Evolutionary conservation across 768 basidiomycete species (phyloP), one percentile per base, ranked within the genome.

Genomic region (Suillus subalutaceus): DNA sequence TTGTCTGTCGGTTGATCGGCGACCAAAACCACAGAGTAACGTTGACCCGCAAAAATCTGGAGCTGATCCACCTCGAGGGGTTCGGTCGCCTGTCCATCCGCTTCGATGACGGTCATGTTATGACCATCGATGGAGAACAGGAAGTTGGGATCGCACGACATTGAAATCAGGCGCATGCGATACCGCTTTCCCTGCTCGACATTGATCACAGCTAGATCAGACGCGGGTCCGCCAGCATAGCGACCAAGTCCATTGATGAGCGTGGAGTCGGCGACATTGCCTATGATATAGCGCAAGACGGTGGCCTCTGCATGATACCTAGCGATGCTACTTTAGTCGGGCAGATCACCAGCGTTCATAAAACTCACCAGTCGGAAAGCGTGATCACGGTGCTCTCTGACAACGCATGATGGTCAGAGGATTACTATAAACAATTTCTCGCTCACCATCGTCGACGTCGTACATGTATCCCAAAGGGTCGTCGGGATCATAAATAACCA

Each of bases 71-170:
- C 84, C 3, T 68, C 69, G 6, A 80, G 65, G 0, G 85, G 83
- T 56, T 78, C 65, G 6, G 75, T 73, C 65, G 78, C 78, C n/a
- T 75, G 70, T 10, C 80, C 81, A 63, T 85, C 84, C 4, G 75
- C 80, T 70, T 85, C 84, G 60, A 85, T 84, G 62, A 85, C 73
- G 0, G 80, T 84, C 70, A 84, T 71, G 1, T 48, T 67, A 64
- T 86, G 85, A 0, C 77, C 78, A 66, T 84, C 82, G 64, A 85
- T 82, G 1, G 79, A 79, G 72, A 85, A 83, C 23, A 69, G 75
- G 71, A 77, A 85, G 71, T 72, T 75, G 0, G 74, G 77, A 46
- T 82, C 80, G 66, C 85, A 85, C 0, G 84, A 79, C 15, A 80
- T 74, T 35, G 69, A 72, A 13, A 82, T 55, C 0, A 81, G 61